Conservation (phyloP, 768 basidiomycete species). For the Pleurotus eryngii region DNA sequence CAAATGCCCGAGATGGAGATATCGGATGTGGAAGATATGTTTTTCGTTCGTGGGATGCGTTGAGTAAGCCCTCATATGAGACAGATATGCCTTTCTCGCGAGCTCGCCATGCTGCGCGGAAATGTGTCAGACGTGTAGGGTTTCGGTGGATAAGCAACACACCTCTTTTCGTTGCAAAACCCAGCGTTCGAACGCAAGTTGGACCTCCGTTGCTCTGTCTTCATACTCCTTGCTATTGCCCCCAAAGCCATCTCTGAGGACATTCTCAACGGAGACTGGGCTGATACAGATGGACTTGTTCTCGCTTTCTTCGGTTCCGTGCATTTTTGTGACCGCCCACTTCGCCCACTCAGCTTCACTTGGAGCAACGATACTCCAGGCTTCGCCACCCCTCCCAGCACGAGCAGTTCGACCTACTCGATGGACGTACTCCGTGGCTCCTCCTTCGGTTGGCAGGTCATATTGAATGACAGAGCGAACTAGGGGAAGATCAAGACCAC, state of each 20-base stretch:
- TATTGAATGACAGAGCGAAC: slow-evolving; percentile 94
- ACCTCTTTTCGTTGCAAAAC: slow-evolving; percentile 74
- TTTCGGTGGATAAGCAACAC: slow-evolving; percentile 18
- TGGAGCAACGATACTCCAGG: slow-evolving; percentile 89
- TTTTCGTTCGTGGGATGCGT: slow-evolving; percentile 96
- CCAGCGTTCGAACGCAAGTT: slow-evolving; percentile 94
- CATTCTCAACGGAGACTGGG: slow-evolving; percentile 60
- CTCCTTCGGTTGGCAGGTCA: slow-evolving; percentile 96
- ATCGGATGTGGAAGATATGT: slow-evolving; percentile 92
- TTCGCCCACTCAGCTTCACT: slow-evolving; percentile 87
- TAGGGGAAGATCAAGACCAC: slow-evolving; percentile 93
- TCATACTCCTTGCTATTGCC: slow-evolving; percentile 81
- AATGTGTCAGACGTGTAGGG: neutral
- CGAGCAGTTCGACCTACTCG: slow-evolving; percentile 96
- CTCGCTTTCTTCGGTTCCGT: slow-evolving; percentile 34
- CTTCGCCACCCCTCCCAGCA: slow-evolving; percentile 92
- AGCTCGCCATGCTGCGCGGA: slow-evolving; percentile 61
- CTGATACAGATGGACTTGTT: slow-evolving; percentile 47
- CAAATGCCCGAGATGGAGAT: slow-evolving; percentile 91
- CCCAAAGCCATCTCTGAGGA: slow-evolving; percentile 82
- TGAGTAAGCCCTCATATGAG: slow-evolving; percentile 94
- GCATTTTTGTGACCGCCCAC: slow-evolving; percentile 87
- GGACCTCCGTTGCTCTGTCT: slow-evolving; percentile 90
- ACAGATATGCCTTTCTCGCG: slow-evolving; percentile 84
- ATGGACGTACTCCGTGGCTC: slow-evolving; percentile 94